These are phyloP conservation scores for Mycena maculata DNA, from an alignment of 768 basidiomycete species.

Conservation along the genomic window DNA sequence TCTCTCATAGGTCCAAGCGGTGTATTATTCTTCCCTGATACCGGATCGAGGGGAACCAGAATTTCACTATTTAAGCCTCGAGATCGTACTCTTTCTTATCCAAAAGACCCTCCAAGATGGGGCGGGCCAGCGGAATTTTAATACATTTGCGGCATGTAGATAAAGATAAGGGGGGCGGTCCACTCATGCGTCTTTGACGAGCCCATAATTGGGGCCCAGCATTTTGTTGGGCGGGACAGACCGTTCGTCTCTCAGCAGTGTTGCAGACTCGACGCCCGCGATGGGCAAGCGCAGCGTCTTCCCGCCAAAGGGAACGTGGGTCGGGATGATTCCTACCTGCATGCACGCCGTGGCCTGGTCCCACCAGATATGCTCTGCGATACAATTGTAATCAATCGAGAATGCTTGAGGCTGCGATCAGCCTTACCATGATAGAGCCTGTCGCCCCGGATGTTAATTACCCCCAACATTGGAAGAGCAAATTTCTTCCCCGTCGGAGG, in stretches of 20 bases:
- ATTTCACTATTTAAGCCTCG: too few relatives aligned
- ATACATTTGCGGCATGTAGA: too few relatives aligned
- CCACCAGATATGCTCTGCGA: conserved; percentile 47
- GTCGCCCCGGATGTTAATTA: conserved; percentile 63
- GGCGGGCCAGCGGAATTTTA: too few relatives aligned
- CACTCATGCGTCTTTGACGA: conserved; percentile 24
- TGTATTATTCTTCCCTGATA: too few relatives aligned
- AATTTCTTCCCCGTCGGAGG: conserved; percentile 63
- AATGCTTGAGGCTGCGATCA: not conserved
- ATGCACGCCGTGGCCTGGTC: conserved; percentile 41
- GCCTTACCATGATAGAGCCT: conserved; percentile 41
- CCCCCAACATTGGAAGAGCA: conserved; percentile 63
- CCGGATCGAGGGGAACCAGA: too few relatives aligned
- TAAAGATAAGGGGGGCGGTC: too few relatives aligned
- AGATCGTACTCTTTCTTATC: too few relatives aligned
- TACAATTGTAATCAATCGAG: not conserved
- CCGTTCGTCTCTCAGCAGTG: conserved; percentile 39
- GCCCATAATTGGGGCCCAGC: conserved; percentile 38
- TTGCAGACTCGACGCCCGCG: conserved; percentile 40
- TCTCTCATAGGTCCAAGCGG: too few relatives aligned
- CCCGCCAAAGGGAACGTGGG: conserved; percentile 34
- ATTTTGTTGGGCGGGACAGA: conserved; percentile 41
- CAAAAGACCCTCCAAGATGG: too few relatives aligned
- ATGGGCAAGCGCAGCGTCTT: conserved; percentile 42
- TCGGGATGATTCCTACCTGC: conserved; percentile 39